Evolutionary conservation across 441 rosid genomes (phyloP), one percentile per base, ranked within the genome.

Genomic region (Populus trichocarpa): DNA sequence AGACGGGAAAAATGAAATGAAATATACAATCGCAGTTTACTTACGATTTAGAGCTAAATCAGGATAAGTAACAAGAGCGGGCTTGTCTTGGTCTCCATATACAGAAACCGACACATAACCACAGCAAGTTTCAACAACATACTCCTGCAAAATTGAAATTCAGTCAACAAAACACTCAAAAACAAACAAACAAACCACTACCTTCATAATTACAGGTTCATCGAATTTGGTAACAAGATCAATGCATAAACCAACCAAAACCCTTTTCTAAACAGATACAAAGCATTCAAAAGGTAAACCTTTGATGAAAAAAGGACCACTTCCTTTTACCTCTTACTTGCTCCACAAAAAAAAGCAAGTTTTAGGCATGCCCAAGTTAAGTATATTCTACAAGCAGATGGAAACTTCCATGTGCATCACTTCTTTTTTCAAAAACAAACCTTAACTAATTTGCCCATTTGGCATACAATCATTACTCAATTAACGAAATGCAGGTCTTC

Each of bases 71-170:
- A 96, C 81, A 63, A 96, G 90, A 80, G 97, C 99, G 28, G 97
- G 99, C 89, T 93, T 96, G 82, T 93, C 99, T 70, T 78, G 94
- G 84, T 96, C 97, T 78, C 99, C 99, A 78, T 87, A 89, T 73
- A 96, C 97, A 46, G 94, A 84, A 82, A 96, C 99, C 53, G 92
- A 87, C 57, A 96, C 87, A 0, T 86, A 78, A 79, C 99, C 99
- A 81, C 69, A 74, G 82, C 80, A 86, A 86, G 98, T 93, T 83
- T 80, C 88, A 70, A 96, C 81, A 53, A 86, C 80, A 80, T 90
- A 89, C 77, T 93, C 99, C 98, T 93, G 88, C 82, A 67, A 12
- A 69, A 30, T 30, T 28, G 13, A 33, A 64, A 65, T 67, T 13
- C 0, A 33, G 10, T 50, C 61, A 22, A 6, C 11, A 20, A 18